Evolutionary conservation across 768 basidiomycete genomes (phyloP), one percentile per base, ranked within the genome.

Genomic region (Boletus subcaerulescens): DNA sequence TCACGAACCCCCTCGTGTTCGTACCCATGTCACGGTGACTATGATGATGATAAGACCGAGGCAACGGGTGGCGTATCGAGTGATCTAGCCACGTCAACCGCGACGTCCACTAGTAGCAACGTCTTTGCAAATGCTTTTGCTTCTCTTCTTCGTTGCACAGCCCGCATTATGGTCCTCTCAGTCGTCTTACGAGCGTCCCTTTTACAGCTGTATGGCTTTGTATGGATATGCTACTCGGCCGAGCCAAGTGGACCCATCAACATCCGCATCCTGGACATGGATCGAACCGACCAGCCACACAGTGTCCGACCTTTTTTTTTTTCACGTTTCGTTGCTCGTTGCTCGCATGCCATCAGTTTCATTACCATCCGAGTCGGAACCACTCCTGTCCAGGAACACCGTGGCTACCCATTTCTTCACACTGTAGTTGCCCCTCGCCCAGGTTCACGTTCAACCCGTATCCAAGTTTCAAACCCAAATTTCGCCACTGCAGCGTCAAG

Each of bases 1-100:
- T 45, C 59, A 50, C 42, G 48, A 41, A 43, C 52, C 15, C 24
- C 43, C 44, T 50, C 51, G 58, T 59, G 58, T 44, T 42, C 51
- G 46, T 47, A 48, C 42, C 11, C 41, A 15, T 41, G 52, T 40
- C 58, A 29, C 55, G 42, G 47, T 29, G 26, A 29, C 26, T 29
- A 29, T 29, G 26, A 29, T 29, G 26, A 29, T 48, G 26, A 36
- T 41, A 15, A 20, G 20, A 47, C 45, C 18, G 15, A 33, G 55
- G 31, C 15, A 40, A 20, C 10, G 22, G 31, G 22, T 20, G 17
- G 41, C 56, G 26, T 17, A 33, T 52, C 35, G 7, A 26, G 35
- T 5, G 8, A 18, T 49, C 26, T 17, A 18, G 35, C 11, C 40
- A n/a, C 3, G 20, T 53, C 43, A 8, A 32, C 53, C 6, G 24